Percentiles rank a stretch among this genome's conserved stretches.
Conservation (phyloP, 2,329 filamentous ascomycete species). For the Colletotrichum salicis region DNA sequence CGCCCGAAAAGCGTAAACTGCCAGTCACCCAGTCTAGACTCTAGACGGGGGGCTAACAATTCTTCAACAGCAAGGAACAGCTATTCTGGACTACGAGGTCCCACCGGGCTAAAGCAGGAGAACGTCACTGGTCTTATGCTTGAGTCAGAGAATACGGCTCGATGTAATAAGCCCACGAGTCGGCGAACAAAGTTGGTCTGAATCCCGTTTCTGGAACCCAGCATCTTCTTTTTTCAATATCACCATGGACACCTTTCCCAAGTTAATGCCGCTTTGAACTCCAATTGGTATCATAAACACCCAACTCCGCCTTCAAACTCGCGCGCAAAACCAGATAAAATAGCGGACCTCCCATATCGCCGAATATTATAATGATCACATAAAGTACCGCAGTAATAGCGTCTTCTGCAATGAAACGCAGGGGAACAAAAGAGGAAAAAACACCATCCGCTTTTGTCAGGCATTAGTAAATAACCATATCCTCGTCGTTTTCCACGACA, state of each 20-base stretch:
- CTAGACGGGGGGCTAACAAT: not conserved
- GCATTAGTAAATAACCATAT: slow-evolving; percentile 86
- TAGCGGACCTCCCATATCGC: not conserved
- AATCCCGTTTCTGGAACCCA: not conserved
- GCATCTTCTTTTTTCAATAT: not conserved
- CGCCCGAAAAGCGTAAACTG: not conserved
- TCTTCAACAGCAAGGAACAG: not conserved
- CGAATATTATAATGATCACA: not conserved
- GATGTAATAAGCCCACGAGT: not conserved
- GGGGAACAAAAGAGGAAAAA: not conserved
- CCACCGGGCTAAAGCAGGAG: not conserved
- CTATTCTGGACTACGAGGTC: not conserved
- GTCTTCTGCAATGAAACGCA: not conserved
- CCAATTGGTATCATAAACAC: slow-evolving; percentile 28
- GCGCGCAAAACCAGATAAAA: not conserved
- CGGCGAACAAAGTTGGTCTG: not conserved
- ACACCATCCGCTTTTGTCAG: slow-evolving; percentile 1
- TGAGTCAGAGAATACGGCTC: not conserved
- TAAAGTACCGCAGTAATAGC: too few relatives aligned
- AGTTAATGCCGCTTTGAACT: slow-evolving; percentile 23
- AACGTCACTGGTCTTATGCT: not conserved
- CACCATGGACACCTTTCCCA: slow-evolving; percentile 11
- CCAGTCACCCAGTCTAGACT: not conserved
- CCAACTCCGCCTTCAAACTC: slow-evolving; percentile 4
- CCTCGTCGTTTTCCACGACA: slow-evolving; percentile 84